These are phyloP conservation scores for Auricularia sp. DNA, from an alignment of 768 basidiomycete genomes.

Conservation along the genomic window DNA sequence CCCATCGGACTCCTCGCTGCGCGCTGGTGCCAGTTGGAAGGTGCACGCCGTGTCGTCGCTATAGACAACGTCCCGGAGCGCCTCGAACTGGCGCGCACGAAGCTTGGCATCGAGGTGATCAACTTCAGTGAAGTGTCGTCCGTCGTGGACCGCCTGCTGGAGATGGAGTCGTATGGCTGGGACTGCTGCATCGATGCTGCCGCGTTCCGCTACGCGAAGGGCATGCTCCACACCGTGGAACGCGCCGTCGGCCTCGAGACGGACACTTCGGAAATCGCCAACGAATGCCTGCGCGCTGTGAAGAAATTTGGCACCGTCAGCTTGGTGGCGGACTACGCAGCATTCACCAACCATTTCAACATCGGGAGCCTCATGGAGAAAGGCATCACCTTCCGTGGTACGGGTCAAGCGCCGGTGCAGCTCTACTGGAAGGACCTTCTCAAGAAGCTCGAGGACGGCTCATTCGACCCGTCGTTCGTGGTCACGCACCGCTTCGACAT, in stretches of 20 bases:
- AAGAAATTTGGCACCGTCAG: slow-evolving; percentile 40
- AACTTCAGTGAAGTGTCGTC: slow-evolving; percentile 49
- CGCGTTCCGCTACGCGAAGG: slow-evolving; percentile 66
- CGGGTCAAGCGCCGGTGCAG: slow-evolving; percentile 65
- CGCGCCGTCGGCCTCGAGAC: slow-evolving; percentile 68
- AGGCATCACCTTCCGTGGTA: slow-evolving; percentile 60
- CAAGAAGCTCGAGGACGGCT: slow-evolving; percentile 60
- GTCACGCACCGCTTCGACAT: slow-evolving; percentile 3
- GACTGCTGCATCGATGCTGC: slow-evolving; percentile 37
- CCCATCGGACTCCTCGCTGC: slow-evolving; percentile 56
- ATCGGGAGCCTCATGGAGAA: slow-evolving; percentile 73
- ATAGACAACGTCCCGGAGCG: slow-evolving; percentile 53
- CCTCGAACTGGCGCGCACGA: slow-evolving; percentile 36
- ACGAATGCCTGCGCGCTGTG: slow-evolving; percentile 39
- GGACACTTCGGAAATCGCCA: slow-evolving; percentile 55
- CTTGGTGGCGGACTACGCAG: slow-evolving; percentile 22
- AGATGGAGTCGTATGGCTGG: slow-evolving; percentile 47
- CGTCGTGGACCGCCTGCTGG: slow-evolving; percentile 50
- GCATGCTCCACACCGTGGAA: slow-evolving; percentile 52
- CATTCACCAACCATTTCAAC: slow-evolving; percentile 58
- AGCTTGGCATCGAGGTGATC: slow-evolving; percentile 44
- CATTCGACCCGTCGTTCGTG: slow-evolving; percentile 31
- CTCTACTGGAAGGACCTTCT: slow-evolving; percentile 66
- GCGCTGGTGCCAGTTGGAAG: slow-evolving; percentile 55
- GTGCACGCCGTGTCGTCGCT: slow-evolving; percentile 58